Conservation (phyloP, 2,329 filamentous ascomycete genomes). For the Neurospora sp. region DNA sequence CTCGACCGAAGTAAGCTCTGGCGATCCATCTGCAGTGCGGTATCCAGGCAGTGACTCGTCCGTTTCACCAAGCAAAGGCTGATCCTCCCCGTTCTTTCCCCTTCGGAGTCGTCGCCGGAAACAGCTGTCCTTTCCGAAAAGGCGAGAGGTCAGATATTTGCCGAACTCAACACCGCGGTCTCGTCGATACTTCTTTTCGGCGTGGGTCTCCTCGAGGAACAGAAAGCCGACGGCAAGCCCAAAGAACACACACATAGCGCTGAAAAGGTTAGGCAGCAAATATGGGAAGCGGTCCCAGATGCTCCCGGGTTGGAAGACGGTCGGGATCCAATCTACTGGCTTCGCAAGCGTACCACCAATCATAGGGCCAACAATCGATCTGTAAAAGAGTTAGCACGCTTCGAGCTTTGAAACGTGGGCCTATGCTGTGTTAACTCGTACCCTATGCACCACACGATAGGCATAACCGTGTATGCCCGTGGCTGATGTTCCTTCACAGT, state of each 20-base stretch:
- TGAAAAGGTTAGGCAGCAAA: slow-evolving; percentile 85
- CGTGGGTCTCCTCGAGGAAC: slow-evolving; percentile 91
- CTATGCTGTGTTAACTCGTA: slow-evolving; percentile 29
- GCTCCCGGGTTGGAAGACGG: slow-evolving; percentile 58
- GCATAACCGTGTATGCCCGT: slow-evolving; percentile 94
- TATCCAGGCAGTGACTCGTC: slow-evolving; percentile 61
- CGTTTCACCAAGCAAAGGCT: slow-evolving; percentile 35
- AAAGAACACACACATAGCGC: slow-evolving; percentile 63
- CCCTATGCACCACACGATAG: slow-evolving; percentile 94
- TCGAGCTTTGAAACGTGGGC: background rate
- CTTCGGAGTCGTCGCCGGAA: slow-evolving; percentile 14
- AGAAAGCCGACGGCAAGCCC: slow-evolving; percentile 71
- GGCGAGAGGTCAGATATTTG: slow-evolving; percentile 49
- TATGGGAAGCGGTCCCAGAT: slow-evolving; percentile 86
- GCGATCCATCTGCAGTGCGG: slow-evolving; percentile 48
- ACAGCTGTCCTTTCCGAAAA: slow-evolving; percentile 27
- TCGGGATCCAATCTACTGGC: slow-evolving; percentile 74
- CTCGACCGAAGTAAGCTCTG: slow-evolving; percentile 30
- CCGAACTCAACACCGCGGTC: slow-evolving; percentile 73
- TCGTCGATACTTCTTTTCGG: slow-evolving; percentile 62
- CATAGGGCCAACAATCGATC: slow-evolving; percentile 83
- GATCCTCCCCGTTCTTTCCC: slow-evolving; percentile 26
- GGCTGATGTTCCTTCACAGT: slow-evolving; percentile 90
- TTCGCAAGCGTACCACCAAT: slow-evolving; percentile 84
- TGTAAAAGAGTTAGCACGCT: slow-evolving; percentile 25